These are phyloP conservation scores for Puccinellia tenuiflora DNA, from an alignment of 176 grass and related monocot genomes.

Conservation along the genomic window DNA sequence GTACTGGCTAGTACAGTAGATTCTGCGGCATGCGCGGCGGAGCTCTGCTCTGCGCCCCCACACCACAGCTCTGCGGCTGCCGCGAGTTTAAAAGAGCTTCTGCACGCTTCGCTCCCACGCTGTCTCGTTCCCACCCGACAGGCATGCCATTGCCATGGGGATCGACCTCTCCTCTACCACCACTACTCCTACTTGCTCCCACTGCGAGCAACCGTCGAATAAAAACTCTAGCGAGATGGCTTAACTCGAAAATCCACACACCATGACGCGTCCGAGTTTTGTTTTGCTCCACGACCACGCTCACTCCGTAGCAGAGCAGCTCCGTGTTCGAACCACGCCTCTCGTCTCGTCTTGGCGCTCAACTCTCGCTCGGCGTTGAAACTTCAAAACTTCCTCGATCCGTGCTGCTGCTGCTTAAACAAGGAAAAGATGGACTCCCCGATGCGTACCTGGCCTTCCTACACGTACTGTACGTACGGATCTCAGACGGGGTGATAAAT, in stretches of 20 bases:
- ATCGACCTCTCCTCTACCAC: background rate
- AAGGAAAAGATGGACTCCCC: background rate
- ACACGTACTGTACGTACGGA: background rate
- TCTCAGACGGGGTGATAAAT: background rate
- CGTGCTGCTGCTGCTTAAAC: background rate
- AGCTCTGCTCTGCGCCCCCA: background rate
- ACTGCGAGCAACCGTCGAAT: background rate
- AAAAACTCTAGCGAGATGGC: background rate
- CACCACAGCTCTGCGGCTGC: too few relatives aligned
- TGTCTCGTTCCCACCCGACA: conserved; percentile 39
- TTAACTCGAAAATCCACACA: background rate
- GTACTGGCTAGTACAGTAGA: background rate
- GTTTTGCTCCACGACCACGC: too few relatives aligned
- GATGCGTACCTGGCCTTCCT: background rate
- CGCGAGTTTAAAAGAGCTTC: background rate
- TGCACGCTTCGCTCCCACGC: background rate
- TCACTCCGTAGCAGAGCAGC: too few relatives aligned
- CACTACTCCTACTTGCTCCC: too few relatives aligned
- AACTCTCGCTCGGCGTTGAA: background rate
- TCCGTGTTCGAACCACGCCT: too few relatives aligned
- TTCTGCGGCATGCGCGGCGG: background rate
- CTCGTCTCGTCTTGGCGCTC: too few relatives aligned
- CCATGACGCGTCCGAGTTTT: too few relatives aligned
- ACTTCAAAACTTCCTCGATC: conserved; percentile 1
- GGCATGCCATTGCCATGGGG: background rate